Base-by-base conservation (phyloP, 164 flowering plant genomes). In the Piper longum region DNA sequence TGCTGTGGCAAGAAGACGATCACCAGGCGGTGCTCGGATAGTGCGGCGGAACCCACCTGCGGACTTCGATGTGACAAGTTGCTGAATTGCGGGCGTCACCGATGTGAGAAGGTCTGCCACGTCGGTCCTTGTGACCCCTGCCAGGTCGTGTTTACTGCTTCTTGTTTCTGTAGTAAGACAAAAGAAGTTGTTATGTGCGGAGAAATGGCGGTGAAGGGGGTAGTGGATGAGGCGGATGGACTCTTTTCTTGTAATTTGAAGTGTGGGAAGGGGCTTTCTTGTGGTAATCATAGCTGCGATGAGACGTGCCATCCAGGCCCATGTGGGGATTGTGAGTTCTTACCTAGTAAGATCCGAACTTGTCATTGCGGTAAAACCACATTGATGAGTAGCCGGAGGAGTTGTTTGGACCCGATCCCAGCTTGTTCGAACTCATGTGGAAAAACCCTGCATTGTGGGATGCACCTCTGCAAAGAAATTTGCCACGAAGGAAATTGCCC, bases 31-130 rank as follows among this genome's bases (percentile, higher is more conserved):
- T 93, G 99, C 69, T 80, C 88, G 19, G 99, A 93, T 65, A 68
- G 83, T 59, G 82, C 69, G 57, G 75, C 87, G 40, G 78, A 76
- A 60, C 77, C 77, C 45, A 81, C 95, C 14, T 93, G 99, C 67
- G 96, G 96, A 43, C 85, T 82, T 71, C 80, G 13, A 12, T 93
- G 99, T 60, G 76, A 82, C 68, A 88, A 83, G 76, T 73, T 79
- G 73, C 97, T 90, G 59, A 82, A 75, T 4, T 93, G 99, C 58
- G 75, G 83, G 69, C 97, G 99, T n/a, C 99, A 93, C 55, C 73
- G 65, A 2, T 93, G 99, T 71, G 79, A 80, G 59, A 59, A 63
- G 39, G 62, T 70, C 54, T 93, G 99, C 71, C 99, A 90, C 72
- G 73, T 75, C n/a, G 97, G 95, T 19, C 80, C 84, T 48, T 93